These are phyloP conservation scores for Stromatinia cepivora DNA, from an alignment of 2,329 filamentous ascomycete genomes.

Conservation along the genomic window DNA sequence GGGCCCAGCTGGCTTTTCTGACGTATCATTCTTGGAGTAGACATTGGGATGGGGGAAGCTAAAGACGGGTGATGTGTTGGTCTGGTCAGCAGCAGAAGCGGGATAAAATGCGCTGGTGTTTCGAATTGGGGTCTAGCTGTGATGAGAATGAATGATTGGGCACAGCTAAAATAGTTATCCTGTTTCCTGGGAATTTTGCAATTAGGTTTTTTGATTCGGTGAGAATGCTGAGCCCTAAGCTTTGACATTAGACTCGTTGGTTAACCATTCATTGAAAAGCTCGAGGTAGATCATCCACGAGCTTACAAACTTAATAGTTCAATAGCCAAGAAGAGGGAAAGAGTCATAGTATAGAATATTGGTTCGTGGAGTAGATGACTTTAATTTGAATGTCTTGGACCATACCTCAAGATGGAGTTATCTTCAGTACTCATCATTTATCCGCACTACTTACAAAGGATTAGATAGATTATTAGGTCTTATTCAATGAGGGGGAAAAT, in stretches of 20 bases:
- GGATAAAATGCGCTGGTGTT: conserved; percentile 14
- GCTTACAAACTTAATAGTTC: background rate
- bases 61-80: conserved; percentile 9
- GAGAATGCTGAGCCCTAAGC: background rate
- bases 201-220: background rate
- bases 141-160: conserved; percentile 1
- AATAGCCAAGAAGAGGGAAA: background rate
- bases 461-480: background rate
- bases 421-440: background rate
- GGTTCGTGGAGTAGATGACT: background rate
- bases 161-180: background rate
- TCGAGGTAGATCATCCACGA: background rate
- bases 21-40: conserved; percentile 13
- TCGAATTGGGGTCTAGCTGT: conserved; percentile 3
- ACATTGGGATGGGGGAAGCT: background rate
- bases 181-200: conserved; percentile 4
- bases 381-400: background rate
- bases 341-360: background rate
- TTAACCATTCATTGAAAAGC: background rate
- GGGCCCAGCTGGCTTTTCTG: conserved; percentile 6
- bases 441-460: background rate
- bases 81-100: background rate
- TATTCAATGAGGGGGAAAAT: background rate
- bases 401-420: background rate
- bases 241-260: background rate